Base-by-base conservation (phyloP, 208 protist species). In the Wallacemonas rigidus region DNA sequence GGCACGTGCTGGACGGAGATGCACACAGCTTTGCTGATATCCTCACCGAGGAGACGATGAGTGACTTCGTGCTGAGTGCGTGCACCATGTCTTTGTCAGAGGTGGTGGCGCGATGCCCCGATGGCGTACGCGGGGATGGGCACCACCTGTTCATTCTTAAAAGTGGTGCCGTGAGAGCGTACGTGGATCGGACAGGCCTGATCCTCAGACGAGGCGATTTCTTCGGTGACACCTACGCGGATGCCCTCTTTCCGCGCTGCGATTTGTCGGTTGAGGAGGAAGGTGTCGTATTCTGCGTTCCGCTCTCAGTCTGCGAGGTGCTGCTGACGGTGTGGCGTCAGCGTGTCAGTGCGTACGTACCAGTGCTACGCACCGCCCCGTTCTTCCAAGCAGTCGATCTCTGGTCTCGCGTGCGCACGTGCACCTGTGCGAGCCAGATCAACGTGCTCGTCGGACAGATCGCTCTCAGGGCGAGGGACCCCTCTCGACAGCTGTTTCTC, bases 141-240 rank as follows among this genome's bases (percentile, higher is more conserved):
- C 54, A 78, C 48, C 78, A 91, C 65, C 75, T 94, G 1, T 94
- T 94, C 67, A 45, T 94, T 4, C 1, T 94, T 11, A 90, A 94
- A 69, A 87, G 79, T 15, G 89, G 89, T 15, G 36, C 61, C 15
- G 35, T 93, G 15, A 79, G 75, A 2, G 83, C 82, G 14, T 75
- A 71, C 64, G 72, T 67, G 35, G 77, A 87, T 45, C 78, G 85
- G 5, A 50, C 71, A 15, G 82, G 86, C 1, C 80, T 87, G 51
- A 65, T 63, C 5, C 63, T 94, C 3, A 36, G 47, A 8, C 75
- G 82, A 43, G 86, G 89, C 14, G 89, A 91, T 69, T 94, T 85
- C 77, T 94, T 90, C 67, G 89, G 89, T 7, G 86, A 94, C 39
- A 71, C 71, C 0, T 89, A 91, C 73, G 65, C 76, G 38, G 73